These are phyloP conservation scores for Sugiyamaella grinbergsii DNA, from an alignment of 1,139 yeast species.

Conservation along the genomic window DNA sequence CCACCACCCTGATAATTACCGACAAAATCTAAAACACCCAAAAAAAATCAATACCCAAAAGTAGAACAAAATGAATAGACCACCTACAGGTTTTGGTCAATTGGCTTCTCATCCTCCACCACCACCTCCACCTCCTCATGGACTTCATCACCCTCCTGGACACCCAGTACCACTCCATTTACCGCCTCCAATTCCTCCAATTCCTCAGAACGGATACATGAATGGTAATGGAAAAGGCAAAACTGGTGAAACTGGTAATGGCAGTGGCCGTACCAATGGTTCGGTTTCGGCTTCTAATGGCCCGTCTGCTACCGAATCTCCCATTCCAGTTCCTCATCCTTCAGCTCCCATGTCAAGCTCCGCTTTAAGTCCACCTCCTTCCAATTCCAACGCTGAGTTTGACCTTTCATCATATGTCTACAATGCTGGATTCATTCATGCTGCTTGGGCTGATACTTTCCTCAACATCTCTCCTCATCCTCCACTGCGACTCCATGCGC, in stretches of 20 bases:
- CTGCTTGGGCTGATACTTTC: conserved; percentile 45
- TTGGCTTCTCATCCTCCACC: conserved; percentile 16
- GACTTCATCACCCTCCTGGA: conserved; percentile 10
- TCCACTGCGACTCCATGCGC: conserved; percentile 41
- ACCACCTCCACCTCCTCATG: conserved; percentile 22
- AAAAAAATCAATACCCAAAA: no score
- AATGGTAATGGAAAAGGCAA: conserved; percentile 11
- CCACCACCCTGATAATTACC: not conserved
- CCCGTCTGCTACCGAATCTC: not conserved
- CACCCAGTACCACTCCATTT: conserved; percentile 17
- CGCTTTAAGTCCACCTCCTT: no score
- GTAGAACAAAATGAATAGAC: conserved; percentile 17
- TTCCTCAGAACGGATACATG: conserved; percentile 14
- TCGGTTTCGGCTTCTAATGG: conserved; percentile 8
- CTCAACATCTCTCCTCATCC: conserved; percentile 37
- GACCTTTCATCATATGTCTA: conserved; percentile 40
- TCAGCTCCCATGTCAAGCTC: no score
- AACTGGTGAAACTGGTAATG: conserved; percentile 11
- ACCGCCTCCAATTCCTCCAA: conserved; percentile 18
- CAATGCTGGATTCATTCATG: conserved; percentile 42
- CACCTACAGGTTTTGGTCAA: conserved; percentile 19
- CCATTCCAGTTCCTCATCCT: conserved; percentile 9
- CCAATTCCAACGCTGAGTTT: conserved; percentile 12
- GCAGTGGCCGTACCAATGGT: conserved; percentile 15
- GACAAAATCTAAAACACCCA: not conserved